Evolutionary conservation across 352 stramenopile genomes (phyloP).

Genomic region (Phytopythium helicoides): DNA sequence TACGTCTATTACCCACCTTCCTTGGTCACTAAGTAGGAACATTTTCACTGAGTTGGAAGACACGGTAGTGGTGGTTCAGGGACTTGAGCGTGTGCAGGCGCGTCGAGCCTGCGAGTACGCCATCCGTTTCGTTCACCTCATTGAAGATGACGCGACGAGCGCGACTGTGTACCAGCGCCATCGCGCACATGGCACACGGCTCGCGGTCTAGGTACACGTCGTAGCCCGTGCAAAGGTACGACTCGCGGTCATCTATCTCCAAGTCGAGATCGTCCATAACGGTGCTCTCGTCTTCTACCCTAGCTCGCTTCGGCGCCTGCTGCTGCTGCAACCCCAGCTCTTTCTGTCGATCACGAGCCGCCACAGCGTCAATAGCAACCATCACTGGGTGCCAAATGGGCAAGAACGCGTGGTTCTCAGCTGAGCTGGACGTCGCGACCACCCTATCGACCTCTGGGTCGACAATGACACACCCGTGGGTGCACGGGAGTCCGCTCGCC

Average conservation of each 20-base stretch:
- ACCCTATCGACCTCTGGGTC: slow-evolving; percentile 31
- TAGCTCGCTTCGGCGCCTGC: slow-evolving; percentile 35
- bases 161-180: slow-evolving; percentile 88
- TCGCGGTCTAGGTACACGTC: slow-evolving; percentile 85
- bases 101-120: slow-evolving; percentile 59
- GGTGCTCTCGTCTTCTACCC: slow-evolving; percentile 7
- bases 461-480: slow-evolving; percentile 51
- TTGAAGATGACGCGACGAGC: slow-evolving; percentile 76
- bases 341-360: slow-evolving; percentile 49
- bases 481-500: slow-evolving; percentile 19
- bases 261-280: neutral
- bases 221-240: slow-evolving; percentile 89
- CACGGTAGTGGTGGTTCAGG: slow-evolving; percentile 88
- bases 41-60: slow-evolving; percentile 52
- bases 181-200: slow-evolving; percentile 88
- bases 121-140: slow-evolving; percentile 45
- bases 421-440: slow-evolving; percentile 27
- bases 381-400: slow-evolving; percentile 69
- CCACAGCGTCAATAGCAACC: slow-evolving; percentile 63
- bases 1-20: slow-evolving; percentile 3
- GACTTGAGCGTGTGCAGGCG: slow-evolving; percentile 82
- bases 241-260: slow-evolving; percentile 23
- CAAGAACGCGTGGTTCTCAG: slow-evolving; percentile 28
- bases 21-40: neutral
- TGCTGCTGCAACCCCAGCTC: slow-evolving; percentile 8